Evolutionary conservation across 2,329 filamentous ascomycete genomes (phyloP).

Genomic region (Neurospora sp.): DNA sequence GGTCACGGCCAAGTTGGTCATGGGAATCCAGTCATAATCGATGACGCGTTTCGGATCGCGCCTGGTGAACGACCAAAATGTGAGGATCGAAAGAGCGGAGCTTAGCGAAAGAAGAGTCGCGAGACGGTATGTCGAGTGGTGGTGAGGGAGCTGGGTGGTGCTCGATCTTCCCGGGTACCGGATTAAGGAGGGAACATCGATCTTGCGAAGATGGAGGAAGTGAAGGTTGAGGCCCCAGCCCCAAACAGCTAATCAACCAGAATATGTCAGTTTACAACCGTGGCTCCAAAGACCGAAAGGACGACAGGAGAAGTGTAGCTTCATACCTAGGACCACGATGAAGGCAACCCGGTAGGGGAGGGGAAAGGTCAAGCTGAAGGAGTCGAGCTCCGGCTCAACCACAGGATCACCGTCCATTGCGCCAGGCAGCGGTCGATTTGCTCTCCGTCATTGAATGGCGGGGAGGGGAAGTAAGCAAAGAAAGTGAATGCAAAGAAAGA

Average conservation of each 20-base stretch:
- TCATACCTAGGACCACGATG: slow-evolving; percentile 71
- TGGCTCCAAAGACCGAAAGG: not conserved
- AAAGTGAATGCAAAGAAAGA: not conserved
- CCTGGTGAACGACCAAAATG: slow-evolving; percentile 78
- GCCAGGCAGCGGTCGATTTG: slow-evolving; percentile 7
- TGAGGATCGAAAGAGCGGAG: slow-evolving; percentile 59
- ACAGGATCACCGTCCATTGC: slow-evolving; percentile 66
- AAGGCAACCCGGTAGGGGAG: slow-evolving; percentile 83
- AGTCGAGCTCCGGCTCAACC: slow-evolving; percentile 64
- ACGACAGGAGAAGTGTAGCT: slow-evolving; percentile 2
- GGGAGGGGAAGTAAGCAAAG: not conserved
- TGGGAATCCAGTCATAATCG: slow-evolving; percentile 75
- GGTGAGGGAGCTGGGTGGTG: slow-evolving; percentile 61
- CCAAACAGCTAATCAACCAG: slow-evolving; percentile 62
- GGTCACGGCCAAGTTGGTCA: slow-evolving; percentile 69
- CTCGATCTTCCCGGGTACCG: slow-evolving; percentile 72
- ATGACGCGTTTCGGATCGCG: slow-evolving; percentile 61
- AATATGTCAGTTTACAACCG: not conserved
- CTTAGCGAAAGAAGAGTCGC: slow-evolving; percentile 67
- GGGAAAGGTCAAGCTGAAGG: slow-evolving; percentile 78
- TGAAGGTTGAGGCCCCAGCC: slow-evolving; percentile 91
- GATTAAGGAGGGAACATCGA: slow-evolving; percentile 80
- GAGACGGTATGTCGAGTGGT: slow-evolving; percentile 77
- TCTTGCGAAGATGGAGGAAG: slow-evolving; percentile 67
- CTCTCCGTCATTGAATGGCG: slow-evolving; percentile 8